phyloP scores from a whole-genome alignment of 2,329 filamentous ascomycete genomes.

The Taxawa tesnikishii region DNA sequence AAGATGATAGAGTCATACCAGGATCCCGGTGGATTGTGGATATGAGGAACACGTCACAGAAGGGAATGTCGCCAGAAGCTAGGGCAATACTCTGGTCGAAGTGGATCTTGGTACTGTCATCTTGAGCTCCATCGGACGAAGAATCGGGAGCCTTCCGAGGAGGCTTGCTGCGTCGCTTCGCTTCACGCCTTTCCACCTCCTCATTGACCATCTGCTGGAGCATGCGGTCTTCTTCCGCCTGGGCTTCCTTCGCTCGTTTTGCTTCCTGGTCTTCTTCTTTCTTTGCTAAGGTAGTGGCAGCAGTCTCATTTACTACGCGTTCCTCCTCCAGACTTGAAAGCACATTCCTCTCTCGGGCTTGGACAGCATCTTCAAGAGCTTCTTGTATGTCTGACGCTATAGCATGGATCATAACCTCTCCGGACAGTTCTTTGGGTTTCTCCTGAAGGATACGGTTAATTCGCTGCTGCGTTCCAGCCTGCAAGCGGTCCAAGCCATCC shows the following conservation, averaged over 20 bases:
- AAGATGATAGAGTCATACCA: constrained; percentile 2
- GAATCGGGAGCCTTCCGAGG: neutral
- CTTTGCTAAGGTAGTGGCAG: constrained; percentile 46
- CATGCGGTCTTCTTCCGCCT: constrained; percentile 55
- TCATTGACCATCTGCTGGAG: constrained; percentile 61
- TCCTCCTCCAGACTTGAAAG: constrained; percentile 84
- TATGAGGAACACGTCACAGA: constrained; percentile 5
- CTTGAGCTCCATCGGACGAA: neutral
- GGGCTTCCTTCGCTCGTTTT: constrained; percentile 23
- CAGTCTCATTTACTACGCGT: constrained; percentile 68
- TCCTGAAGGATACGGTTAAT: constrained; percentile 57
- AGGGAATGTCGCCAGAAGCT: constrained; percentile 12
- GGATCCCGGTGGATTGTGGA: constrained; percentile 1
- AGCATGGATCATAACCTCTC: constrained; percentile 54
- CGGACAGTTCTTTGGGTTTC: constrained; percentile 52
- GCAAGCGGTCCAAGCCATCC: constrained; percentile 52
- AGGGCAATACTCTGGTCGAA: constrained; percentile 18
- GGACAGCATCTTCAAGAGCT: constrained; percentile 74
- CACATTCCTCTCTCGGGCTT: constrained; percentile 59
- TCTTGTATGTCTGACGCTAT: constrained; percentile 50
- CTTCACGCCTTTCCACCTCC: constrained; percentile 56
- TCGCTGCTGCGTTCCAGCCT: constrained; percentile 58
- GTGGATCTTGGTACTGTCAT: constrained; percentile 1
- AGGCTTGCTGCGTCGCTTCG: constrained; percentile 4
- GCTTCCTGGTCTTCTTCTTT: constrained; percentile 28